Percentiles rank a stretch among this genome's conserved stretches.
Evolutionary conservation across 2,329 filamentous ascomycete species (phyloP).

Genomic region (Fusarium lateritium): DNA sequence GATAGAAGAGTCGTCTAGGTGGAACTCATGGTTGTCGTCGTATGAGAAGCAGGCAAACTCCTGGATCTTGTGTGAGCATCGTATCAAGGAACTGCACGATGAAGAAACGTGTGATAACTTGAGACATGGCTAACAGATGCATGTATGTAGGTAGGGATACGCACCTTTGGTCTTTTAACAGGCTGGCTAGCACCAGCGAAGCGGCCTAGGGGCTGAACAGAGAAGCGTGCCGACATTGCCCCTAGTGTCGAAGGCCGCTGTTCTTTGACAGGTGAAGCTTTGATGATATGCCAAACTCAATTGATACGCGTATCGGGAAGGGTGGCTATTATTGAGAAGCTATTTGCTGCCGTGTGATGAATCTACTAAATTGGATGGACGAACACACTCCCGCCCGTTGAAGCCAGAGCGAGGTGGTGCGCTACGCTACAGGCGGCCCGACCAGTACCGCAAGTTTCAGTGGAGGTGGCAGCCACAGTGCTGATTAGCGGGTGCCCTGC

Average conservation of each 20-base stretch:
- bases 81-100: not conserved
- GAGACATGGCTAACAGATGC: not conserved
- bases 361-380: conserved; percentile 1
- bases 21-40: conserved; percentile 84
- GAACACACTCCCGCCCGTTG: not conserved
- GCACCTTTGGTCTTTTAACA: conserved; percentile 81
- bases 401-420: conserved; percentile 7
- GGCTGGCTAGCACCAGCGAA: conserved; percentile 78
- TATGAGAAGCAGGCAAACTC: conserved; percentile 97
- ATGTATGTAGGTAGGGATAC: conserved; percentile 24
- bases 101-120: not conserved
- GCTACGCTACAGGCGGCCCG: conserved; percentile 7
- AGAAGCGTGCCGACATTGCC: conserved; percentile 63
- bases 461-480: conserved; percentile 16
- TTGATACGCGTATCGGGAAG: not conserved
- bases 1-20: conserved; percentile 82
- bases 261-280: not conserved
- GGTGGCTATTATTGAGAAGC: not conserved
- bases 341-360: not conserved
- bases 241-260: not conserved
- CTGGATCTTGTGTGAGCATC: conserved; percentile 57
- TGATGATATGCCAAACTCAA: not conserved
- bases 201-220: conserved; percentile 77
- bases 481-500: conserved; percentile 1
- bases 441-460: conserved; percentile 1